Evolutionary conservation across 208 protist genomes (phyloP).

Genomic region (Jaenimonas drosophilae): DNA sequence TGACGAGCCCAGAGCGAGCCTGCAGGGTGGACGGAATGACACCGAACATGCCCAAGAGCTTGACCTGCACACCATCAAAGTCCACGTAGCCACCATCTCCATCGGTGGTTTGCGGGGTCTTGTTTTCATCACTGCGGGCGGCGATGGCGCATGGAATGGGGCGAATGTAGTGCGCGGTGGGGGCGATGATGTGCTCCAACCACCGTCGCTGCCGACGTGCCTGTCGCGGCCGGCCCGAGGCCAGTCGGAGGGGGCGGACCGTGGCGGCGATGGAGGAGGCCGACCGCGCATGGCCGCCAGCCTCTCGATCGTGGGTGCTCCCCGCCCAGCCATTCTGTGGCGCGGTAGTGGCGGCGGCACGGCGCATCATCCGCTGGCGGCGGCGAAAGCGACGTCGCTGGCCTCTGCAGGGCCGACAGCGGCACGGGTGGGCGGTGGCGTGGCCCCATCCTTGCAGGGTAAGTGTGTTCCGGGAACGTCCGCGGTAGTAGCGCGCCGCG

Average conservation of each 20-base stretch:
- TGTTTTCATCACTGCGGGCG: slow-evolving; percentile 33
- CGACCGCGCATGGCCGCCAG: neutral
- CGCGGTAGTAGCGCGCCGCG: no score
- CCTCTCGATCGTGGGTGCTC: neutral
- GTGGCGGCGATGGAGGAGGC: neutral
- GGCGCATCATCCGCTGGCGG: no score
- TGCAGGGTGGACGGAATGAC: slow-evolving; percentile 45
- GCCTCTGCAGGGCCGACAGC: no score
- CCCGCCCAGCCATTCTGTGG: neutral
- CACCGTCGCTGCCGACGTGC: slow-evolving; percentile 1
- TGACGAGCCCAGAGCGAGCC: no score
- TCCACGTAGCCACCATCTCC: slow-evolving; percentile 36
- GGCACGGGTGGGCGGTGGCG: no score
- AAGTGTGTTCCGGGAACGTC: no score
- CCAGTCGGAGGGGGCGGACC: neutral
- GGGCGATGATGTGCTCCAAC: slow-evolving; percentile 33
- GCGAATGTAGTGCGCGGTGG: slow-evolving; percentile 47
- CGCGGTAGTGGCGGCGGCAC: no score
- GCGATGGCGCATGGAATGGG: slow-evolving; percentile 70
- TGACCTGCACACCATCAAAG: slow-evolving; percentile 49
- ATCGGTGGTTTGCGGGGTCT: slow-evolving; percentile 15
- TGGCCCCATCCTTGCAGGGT: no score
- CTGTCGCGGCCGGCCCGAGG: neutral
- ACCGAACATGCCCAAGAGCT: slow-evolving; percentile 78
- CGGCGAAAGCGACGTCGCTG: no score